Evolutionary conservation across 208 protist species (phyloP), one percentile per base, ranked within the genome.

Genomic region (Acanthamoeba lenticulata): DNA sequence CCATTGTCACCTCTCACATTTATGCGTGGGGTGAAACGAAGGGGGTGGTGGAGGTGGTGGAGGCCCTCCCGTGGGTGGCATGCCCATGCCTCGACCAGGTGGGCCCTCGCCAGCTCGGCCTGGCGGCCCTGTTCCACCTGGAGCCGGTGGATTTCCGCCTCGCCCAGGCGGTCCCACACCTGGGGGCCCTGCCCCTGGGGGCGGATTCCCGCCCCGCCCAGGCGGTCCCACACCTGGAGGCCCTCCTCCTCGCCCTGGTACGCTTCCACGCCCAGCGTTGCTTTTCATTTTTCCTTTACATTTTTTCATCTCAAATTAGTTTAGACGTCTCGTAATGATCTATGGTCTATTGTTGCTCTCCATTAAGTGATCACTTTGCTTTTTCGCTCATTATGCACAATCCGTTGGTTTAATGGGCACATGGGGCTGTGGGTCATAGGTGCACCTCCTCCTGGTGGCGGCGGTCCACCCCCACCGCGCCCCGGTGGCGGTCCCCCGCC

Each of bases 31-130:
- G 6, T 9, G 90, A 40, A 27, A 45, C 11, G 45, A 38, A 15
- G 44, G 93, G 4, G 69, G 72, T 29, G 72, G 72, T 44, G 72
- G 72, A 5, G 72, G 72, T 40, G 72, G 72, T 83, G 72, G 72
- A 9, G 72, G 72, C 19, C 72, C n/a, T 27, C 40, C 40, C 27
- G 38, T 47, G 34, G 38, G n/a, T 9, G 72, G 72, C 24, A 47
- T 21, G 21, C n/a, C 34, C 27, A 83, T 49, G 72, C 72, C 72
- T 9, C 38, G 72, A 5, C 72, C 34, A 38, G 38, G 34, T 5
- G 72, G 13, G 9, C 34, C 72, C 34, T 24, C 34, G 9, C 72
- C 34, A 40, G 38, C 5, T 29, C 72, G 21, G n/a, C 72, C 38
- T 29, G 21, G 21, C 5, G 72, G 72, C n/a, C 21, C 38, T 29